These are phyloP conservation scores for Fermentozyma sake DNA, from an alignment of 1,139 yeast species.

Conservation along the genomic window DNA sequence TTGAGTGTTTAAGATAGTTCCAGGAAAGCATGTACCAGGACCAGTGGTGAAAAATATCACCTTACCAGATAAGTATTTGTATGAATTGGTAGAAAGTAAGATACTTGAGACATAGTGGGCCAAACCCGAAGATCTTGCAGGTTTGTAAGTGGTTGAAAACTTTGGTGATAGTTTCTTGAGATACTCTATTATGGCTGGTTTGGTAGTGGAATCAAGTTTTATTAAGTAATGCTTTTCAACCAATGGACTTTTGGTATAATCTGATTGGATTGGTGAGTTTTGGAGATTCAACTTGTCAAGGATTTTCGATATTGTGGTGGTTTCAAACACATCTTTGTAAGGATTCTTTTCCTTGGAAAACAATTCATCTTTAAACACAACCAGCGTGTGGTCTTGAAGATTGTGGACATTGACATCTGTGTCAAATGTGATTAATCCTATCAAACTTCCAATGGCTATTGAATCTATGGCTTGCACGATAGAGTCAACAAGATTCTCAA, in stretches of 20 bases:
- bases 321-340: constrained; percentile 5
- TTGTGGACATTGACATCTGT: constrained; percentile 25
- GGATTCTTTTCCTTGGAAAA: constrained; percentile 1
- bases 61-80: constrained; percentile 20
- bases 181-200: constrained; percentile 7
- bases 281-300: constrained; percentile 8
- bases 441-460: constrained; percentile 18
- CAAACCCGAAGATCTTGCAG: constrained; percentile 30
- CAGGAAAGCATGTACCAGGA: constrained; percentile 34
- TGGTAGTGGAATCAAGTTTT: constrained; percentile 3
- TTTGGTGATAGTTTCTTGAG: constrained; percentile 19
- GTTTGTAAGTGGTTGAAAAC: constrained; percentile 23
- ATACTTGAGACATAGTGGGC: constrained; percentile 23
- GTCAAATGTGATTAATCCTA: constrained; percentile 28
- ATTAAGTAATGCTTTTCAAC: constrained; percentile 6
- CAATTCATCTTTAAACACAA: not conserved
- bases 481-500: constrained; percentile 13
- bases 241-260: constrained; percentile 10
- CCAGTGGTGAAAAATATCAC: constrained; percentile 30
- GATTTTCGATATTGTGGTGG: constrained; percentile 3
- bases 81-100: constrained; percentile 16
- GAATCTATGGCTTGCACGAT: constrained; percentile 15
- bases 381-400: constrained; percentile 3
- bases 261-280: constrained; percentile 3
- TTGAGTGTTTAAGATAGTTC: constrained; percentile 23